phyloP scores from a whole-genome alignment of 805 yeast genomes.

The Barnettozyma wickerhamii region DNA sequence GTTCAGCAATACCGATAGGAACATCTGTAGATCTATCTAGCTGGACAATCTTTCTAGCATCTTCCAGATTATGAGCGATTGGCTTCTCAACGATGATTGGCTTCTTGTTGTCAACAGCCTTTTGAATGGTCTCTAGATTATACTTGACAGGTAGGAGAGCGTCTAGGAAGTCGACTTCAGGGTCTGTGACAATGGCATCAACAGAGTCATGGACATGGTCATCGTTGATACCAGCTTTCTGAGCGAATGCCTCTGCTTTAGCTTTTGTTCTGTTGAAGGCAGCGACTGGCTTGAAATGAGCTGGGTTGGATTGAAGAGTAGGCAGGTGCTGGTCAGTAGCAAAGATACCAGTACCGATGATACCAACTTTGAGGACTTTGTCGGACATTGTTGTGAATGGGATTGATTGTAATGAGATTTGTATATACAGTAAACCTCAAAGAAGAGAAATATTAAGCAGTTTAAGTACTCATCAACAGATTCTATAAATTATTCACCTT shows the following conservation, averaged over 20 bases:
- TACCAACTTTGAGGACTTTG: constrained; percentile 16
- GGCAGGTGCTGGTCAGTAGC: constrained; percentile 86
- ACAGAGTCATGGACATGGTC: constrained; percentile 30
- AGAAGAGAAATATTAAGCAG: too few species aligned
- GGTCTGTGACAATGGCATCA: constrained; percentile 49
- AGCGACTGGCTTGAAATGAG: constrained; percentile 54
- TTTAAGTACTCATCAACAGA: too few species aligned
- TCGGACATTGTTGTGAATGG: constrained; percentile 10
- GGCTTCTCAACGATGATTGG: constrained; percentile 89
- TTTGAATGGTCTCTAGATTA: constrained; percentile 63
- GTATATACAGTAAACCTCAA: too few species aligned
- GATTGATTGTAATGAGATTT: too few species aligned
- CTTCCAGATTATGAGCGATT: constrained; percentile 77
- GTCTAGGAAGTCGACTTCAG: constrained; percentile 72
- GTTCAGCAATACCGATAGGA: constrained; percentile 78
- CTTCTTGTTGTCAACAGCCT: constrained; percentile 69
- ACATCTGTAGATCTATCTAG: constrained; percentile 56
- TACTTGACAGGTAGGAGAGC: constrained; percentile 86
- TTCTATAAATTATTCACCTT: too few species aligned
- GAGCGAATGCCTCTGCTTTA: constrained; percentile 80
- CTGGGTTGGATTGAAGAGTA: constrained; percentile 47
- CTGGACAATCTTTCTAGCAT: constrained; percentile 75
- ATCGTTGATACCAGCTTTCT: constrained; percentile 46
- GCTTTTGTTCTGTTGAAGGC: constrained; percentile 79
- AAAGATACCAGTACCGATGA: constrained; percentile 84